Evolutionary conservation across 1,284 basidiomycete species (phyloP).

Genomic region (Sphaerobolus stellatus): DNA sequence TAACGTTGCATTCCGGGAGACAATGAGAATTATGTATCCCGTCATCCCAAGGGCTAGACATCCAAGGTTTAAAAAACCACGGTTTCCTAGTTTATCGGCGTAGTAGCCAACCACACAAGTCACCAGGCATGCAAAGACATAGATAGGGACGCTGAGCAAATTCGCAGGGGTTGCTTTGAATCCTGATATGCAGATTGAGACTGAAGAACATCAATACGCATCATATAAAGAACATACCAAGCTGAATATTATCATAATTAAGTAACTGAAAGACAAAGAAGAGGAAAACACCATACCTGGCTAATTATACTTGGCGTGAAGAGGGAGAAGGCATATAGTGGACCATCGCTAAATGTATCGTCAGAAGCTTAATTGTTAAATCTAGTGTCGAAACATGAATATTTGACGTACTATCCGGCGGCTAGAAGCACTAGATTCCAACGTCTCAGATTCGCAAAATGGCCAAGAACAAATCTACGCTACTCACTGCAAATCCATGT

Average conservation of each 20-base stretch:
- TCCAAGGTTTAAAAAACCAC: slow-evolving; percentile 48
- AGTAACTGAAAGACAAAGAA: too few relatives aligned
- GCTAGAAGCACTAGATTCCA: slow-evolving; percentile 40
- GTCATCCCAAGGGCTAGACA: slow-evolving; percentile 34
- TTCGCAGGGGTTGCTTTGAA: slow-evolving; percentile 52
- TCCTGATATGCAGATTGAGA: slow-evolving; percentile 23
- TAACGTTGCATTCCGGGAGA: slow-evolving; percentile 42
- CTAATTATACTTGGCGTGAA: slow-evolving; percentile 57
- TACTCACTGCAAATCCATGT: slow-evolving; percentile 47
- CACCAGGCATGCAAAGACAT: slow-evolving; percentile 49
- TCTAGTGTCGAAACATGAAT: neutral
- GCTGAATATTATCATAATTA: neutral
- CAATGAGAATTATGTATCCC: slow-evolving; percentile 54
- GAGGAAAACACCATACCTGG: slow-evolving; percentile 31
- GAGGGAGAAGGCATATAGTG: slow-evolving; percentile 54
- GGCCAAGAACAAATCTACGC: neutral
- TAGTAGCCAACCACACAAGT: slow-evolving; percentile 48
- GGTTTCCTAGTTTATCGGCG: slow-evolving; percentile 46
- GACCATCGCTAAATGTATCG: slow-evolving; percentile 39
- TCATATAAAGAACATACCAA: neutral
- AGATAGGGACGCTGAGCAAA: slow-evolving; percentile 52
- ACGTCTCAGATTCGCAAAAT: slow-evolving; percentile 1
- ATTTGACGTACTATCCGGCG: neutral
- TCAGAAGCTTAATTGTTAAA: slow-evolving; percentile 2
- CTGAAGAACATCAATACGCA: neutral